Percentiles rank a stretch among this genome's conserved stretches.
These are phyloP conservation scores for Circinella umbellata DNA, from an alignment of 371 early-diverging fungal genomes.

Conservation along the genomic window DNA sequence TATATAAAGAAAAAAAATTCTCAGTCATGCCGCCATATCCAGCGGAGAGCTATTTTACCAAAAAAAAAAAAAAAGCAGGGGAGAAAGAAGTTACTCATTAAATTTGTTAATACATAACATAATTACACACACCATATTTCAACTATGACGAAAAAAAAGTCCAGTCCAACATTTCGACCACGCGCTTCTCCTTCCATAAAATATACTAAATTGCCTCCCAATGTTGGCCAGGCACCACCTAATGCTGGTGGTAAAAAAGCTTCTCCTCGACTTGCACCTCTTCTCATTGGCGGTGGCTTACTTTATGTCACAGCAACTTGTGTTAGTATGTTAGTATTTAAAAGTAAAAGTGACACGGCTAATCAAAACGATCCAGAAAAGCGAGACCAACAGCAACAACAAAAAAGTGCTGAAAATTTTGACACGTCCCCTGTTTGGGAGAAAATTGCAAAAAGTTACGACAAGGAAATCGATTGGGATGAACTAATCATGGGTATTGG, in stretches of 20 bases:
- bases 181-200: slow-evolving; percentile 11
- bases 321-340: slow-evolving; percentile 53
- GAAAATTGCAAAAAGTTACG: slow-evolving; percentile 61
- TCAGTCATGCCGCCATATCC: too few relatives aligned
- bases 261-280: slow-evolving; percentile 36
- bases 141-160: slow-evolving; percentile 15
- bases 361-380: slow-evolving; percentile 9
- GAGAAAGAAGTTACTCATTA: too few relatives aligned
- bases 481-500: slow-evolving; percentile 71
- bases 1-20: too few relatives aligned
- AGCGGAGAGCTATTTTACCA: too few relatives aligned
- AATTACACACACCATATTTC: background rate
- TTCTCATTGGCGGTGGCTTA: slow-evolving; percentile 49
- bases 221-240: background rate
- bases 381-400: slow-evolving; percentile 6
- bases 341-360: slow-evolving; percentile 41
- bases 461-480: slow-evolving; percentile 68
- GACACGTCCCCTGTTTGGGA: slow-evolving; percentile 54
- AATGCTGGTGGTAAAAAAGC: background rate
- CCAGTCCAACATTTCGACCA: slow-evolving; percentile 11
- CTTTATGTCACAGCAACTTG: slow-evolving; percentile 52
- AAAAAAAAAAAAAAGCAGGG: too few relatives aligned
- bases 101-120: background rate
- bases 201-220: background rate
- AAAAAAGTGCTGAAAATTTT: slow-evolving; percentile 31